phyloP scores from a whole-genome alignment of 805 yeast species.

The Candida odintsovae region DNA sequence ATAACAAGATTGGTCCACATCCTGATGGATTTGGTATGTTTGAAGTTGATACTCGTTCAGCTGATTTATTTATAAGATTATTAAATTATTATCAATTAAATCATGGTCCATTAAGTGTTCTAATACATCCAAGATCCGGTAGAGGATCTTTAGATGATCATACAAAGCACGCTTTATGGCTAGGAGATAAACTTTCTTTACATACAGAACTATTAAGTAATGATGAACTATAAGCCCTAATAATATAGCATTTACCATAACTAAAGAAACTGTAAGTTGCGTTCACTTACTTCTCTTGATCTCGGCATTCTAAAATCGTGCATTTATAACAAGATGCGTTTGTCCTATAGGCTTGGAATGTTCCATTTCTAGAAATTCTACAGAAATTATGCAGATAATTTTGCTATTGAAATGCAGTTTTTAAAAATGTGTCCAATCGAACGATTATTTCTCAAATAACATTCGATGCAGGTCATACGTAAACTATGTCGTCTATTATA shows the following conservation, averaged over 20 bases:
- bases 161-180: conserved; percentile 51
- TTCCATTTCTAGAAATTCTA: too few relatives aligned
- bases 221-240: too few relatives aligned
- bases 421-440: not conserved
- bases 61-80: conserved; percentile 37
- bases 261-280: too few relatives aligned
- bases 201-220: conserved; percentile 6
- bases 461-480: not conserved
- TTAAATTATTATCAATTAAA: conserved; percentile 47
- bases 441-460: not conserved
- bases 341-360: too few relatives aligned
- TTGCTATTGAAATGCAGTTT: too few relatives aligned
- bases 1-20: conserved; percentile 51
- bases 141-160: conserved; percentile 39
- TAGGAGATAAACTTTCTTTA: conserved; percentile 37
- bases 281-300: too few relatives aligned
- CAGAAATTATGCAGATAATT: too few relatives aligned
- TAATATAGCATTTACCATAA: too few relatives aligned
- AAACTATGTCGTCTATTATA: too few relatives aligned
- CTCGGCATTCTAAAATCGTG: too few relatives aligned
- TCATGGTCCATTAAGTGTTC: conserved; percentile 46
- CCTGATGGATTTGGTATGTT: conserved; percentile 46
- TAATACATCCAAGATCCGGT: conserved; percentile 48
- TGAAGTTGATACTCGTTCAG: conserved; percentile 46
- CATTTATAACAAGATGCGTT: too few relatives aligned